Evolutionary conservation across 2,329 filamentous ascomycete genomes (phyloP), one percentile per base, ranked within the genome.

Genomic region (Talaromyces sp.): DNA sequence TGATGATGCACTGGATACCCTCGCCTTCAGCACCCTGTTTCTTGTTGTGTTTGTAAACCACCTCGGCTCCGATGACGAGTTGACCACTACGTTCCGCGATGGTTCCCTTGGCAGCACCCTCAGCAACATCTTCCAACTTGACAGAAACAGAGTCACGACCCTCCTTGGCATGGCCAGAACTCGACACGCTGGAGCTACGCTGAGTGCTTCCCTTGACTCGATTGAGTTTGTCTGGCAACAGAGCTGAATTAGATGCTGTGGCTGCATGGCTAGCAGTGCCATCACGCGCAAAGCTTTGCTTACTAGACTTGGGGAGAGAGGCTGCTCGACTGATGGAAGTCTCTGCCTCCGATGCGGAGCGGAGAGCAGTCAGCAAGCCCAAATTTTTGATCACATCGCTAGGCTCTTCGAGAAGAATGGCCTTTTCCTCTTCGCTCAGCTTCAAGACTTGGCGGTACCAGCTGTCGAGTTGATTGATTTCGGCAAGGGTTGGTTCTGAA

Each of bases 1-100:
- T 89, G 61, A 94, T 91, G 67, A 90, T 89, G 60, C 91, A 91
- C 58, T 93, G 85, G 64, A 93, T 93, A 83, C 81, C 80, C 67
- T 81, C 81, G 25, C 82, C 82, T 70, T 84, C 82, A 2, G 80
- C 77, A n/a, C 80, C 81, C 66, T 81, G 78, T 66, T 82, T 82
- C 68, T 83, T 82, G 68, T 79, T 81, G 64, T 82, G 81, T 65
- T 82, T 83, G 70, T 81, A 84, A 34, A 83, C 82, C 8, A 83
- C 82, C 69, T 83, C 80, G 15, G 80, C 79, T 5, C 81, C 81
- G n/a, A 82, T 70, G 29, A 77, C 73, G 3, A 83, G 73, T 31
- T 78, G 75, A 3, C 79, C 80, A 66, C 72, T 78, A 65, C 77
- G 78, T 67, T 83, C 81, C 5, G 80, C 80, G 36, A 76, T 69